Conservation (phyloP, 2,329 filamentous ascomycete species). For the Stachybotrys elegans region DNA sequence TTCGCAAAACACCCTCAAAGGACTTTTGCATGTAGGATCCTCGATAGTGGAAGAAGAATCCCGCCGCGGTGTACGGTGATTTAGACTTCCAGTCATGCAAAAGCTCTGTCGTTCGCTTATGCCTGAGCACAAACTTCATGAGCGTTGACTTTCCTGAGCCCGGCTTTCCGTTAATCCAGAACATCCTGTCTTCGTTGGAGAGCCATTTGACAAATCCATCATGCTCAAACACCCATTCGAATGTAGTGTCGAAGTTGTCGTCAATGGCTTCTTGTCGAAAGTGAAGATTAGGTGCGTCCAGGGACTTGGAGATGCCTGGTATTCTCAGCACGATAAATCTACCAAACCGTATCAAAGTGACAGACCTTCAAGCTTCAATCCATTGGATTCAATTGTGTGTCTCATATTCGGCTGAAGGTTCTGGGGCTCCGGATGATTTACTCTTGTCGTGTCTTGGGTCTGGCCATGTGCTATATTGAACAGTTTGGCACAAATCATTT, state of each 20-base stretch:
- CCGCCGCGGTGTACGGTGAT: background rate
- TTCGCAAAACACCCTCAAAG: background rate
- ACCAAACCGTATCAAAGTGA: background rate
- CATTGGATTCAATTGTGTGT: background rate
- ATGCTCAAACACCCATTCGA: conserved; percentile 1
- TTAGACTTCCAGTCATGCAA: background rate
- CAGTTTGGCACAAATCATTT: background rate
- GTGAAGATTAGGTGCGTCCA: background rate
- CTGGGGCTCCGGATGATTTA: background rate
- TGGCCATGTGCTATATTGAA: background rate
- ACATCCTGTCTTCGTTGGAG: background rate
- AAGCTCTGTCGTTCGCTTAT: background rate
- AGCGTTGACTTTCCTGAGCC: background rate
- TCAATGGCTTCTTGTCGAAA: background rate
- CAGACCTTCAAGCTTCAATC: background rate
- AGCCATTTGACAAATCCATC: background rate
- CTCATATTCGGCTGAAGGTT: background rate
- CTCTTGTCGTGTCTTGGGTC: too few relatives aligned
- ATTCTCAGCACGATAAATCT: background rate
- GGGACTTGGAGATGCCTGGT: background rate
- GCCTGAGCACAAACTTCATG: background rate
- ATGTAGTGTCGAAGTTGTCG: background rate
- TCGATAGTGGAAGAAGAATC: conserved; percentile 1
- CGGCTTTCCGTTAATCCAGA: conserved; percentile 1
- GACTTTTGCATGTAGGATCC: background rate